These are phyloP conservation scores for Russula griseocarnosa DNA, from an alignment of 768 basidiomycete genomes.

Conservation along the genomic window DNA sequence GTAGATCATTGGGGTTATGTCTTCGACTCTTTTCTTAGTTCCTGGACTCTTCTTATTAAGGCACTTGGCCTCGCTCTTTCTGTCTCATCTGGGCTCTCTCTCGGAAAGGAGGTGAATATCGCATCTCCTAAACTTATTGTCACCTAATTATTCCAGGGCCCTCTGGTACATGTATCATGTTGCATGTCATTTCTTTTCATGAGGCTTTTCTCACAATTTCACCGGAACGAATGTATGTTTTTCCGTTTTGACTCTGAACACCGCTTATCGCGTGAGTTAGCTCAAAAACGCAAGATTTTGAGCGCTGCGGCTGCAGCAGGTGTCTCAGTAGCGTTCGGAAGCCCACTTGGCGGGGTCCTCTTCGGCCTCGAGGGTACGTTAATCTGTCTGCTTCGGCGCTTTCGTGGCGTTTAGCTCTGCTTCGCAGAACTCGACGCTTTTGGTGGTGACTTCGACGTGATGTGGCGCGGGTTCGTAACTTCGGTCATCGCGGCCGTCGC, in stretches of 20 bases:
- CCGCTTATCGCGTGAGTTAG: constrained; percentile 35
- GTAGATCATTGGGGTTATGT: constrained; percentile 83
- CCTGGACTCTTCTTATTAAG: constrained; percentile 84
- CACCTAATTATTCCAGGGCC: constrained; percentile 47
- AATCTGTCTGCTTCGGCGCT: not conserved
- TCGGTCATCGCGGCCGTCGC: constrained; percentile 84
- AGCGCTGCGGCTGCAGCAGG: constrained; percentile 84
- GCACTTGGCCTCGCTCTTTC: constrained; percentile 76
- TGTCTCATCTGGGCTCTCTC: constrained; percentile 78
- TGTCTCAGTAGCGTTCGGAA: constrained; percentile 85
- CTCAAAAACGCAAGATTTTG: constrained; percentile 74
- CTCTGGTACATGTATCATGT: constrained; percentile 79
- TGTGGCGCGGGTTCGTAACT: constrained; percentile 87
- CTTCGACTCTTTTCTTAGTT: constrained; percentile 79
- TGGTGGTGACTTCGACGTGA: constrained; percentile 68
- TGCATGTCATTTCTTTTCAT: constrained; percentile 74
- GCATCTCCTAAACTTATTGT: constrained; percentile 10
- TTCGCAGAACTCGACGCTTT: constrained; percentile 60
- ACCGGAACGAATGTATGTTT: constrained; percentile 66
- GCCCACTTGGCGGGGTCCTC: constrained; percentile 79
- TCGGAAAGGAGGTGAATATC: constrained; percentile 71
- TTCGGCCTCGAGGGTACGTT: constrained; percentile 70
- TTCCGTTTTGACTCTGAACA: not conserved
- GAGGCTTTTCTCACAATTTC: constrained; percentile 62
- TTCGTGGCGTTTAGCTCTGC: not conserved